Percentiles rank a stretch among this genome's conserved stretches.
Evolutionary conservation across 139 green algal species (phyloP).

Genomic region (Asterochloris erici): DNA sequence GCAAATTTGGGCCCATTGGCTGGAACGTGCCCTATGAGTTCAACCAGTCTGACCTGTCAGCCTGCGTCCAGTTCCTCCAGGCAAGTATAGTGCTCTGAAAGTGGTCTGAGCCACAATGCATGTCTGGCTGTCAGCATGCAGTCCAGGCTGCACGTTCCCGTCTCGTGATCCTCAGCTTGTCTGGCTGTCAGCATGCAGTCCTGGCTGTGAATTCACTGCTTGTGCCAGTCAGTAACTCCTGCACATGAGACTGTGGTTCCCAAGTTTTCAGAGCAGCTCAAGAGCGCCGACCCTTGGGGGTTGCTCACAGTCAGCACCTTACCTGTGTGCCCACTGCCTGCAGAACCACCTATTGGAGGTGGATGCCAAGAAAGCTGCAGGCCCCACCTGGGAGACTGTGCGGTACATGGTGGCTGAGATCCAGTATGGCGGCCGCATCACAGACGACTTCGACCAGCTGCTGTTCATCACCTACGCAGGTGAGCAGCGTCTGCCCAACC

Average conservation of each 20-base stretch:
- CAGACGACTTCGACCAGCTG: conserved; percentile 90
- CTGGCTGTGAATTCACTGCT: no score
- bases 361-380: conserved; percentile 73
- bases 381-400: conserved; percentile 54
- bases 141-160: no score
- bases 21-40: conserved; percentile 98
- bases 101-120: background rate
- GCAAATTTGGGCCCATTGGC: conserved; percentile 93
- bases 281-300: no score
- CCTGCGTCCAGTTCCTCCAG: conserved; percentile 83
- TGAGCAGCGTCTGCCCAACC: no score
- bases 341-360: conserved; percentile 94
- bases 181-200: background rate
- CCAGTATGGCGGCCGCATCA: conserved; percentile 96
- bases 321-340: background rate
- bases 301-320: no score
- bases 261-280: no score
- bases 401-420: conserved; percentile 93
- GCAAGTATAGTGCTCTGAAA: background rate
- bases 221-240: no score
- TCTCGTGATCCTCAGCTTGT: no score
- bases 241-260: no score
- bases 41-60: conserved; percentile 85
- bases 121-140: background rate
- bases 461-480: conserved; percentile 88